phyloP scores from a whole-genome alignment of 352 stramenopile species.

The Phytophthora megakarya region DNA sequence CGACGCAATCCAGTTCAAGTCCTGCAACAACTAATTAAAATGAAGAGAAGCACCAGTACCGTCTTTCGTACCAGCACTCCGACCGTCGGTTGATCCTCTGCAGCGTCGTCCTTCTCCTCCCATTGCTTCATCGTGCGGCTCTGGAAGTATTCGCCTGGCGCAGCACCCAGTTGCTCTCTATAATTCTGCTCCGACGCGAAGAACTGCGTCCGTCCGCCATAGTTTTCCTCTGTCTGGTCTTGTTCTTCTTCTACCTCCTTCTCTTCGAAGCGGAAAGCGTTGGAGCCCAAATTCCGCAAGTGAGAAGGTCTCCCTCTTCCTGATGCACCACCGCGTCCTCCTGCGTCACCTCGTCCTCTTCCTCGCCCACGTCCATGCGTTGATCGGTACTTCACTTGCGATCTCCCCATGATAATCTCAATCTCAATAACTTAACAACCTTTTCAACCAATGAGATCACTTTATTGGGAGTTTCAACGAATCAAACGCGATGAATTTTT shows the following conservation, averaged over 20 bases:
- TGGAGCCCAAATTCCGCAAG: constrained; percentile 56
- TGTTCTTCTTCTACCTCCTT: constrained; percentile 32
- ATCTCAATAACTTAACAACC: not conserved
- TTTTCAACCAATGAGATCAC: constrained; percentile 18
- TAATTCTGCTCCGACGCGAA: constrained; percentile 67
- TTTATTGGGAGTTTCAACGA: not conserved
- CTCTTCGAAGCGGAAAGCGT: constrained; percentile 73
- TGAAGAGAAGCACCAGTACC: not conserved
- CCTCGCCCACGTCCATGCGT: constrained; percentile 57
- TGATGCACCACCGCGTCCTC: constrained; percentile 10
- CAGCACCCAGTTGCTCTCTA: constrained; percentile 35
- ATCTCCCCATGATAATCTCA: constrained; percentile 61
- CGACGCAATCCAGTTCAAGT: constrained; percentile 70
- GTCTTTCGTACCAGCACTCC: constrained; percentile 44
- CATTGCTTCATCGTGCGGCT: constrained; percentile 69
- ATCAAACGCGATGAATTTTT: not conserved
- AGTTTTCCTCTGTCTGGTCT: constrained; percentile 1
- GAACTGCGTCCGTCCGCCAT: constrained; percentile 54
- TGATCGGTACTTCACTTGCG: constrained; percentile 69
- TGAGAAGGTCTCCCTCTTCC: constrained; percentile 33
- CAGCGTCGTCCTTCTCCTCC: constrained; percentile 61
- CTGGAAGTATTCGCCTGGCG: constrained; percentile 61
- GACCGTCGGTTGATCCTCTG: constrained; percentile 26
- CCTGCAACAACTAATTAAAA: constrained; percentile 33
- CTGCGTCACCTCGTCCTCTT: constrained; percentile 21